These are phyloP conservation scores for Acacia crassicarpa DNA, from an alignment of 306 rosid species.

Conservation along the genomic window DNA sequence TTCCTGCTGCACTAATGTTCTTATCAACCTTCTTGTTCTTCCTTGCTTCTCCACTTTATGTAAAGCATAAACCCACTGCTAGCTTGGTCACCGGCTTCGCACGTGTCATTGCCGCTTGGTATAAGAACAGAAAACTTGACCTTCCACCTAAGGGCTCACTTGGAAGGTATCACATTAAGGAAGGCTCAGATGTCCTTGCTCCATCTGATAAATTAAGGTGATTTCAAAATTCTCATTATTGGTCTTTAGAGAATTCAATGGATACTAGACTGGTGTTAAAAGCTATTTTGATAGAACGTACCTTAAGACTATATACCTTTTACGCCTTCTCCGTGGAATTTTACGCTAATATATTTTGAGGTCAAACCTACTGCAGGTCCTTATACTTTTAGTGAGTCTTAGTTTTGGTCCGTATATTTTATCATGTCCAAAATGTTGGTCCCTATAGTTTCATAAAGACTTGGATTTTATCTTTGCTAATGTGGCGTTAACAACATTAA, in stretches of 20 bases:
- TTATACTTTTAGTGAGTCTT: too few relatives aligned
- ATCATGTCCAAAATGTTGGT: too few relatives aligned
- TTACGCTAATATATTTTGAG: too few relatives aligned
- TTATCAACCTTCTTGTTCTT: constrained; percentile 45
- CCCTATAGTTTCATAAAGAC: too few relatives aligned
- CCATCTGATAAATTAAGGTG: constrained; percentile 71
- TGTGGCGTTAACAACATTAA: too few relatives aligned
- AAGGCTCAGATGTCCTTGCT: constrained; percentile 41
- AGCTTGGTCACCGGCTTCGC: constrained; percentile 60
- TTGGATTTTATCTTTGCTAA: too few relatives aligned
- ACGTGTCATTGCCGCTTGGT: constrained; percentile 47
- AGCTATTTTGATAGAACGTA: not conserved
- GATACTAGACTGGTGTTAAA: too few relatives aligned
- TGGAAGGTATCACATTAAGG: constrained; percentile 40
- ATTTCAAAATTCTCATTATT: not conserved
- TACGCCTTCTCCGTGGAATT: not conserved
- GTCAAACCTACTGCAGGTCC: too few relatives aligned
- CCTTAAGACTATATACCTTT: not conserved
- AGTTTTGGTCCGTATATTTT: too few relatives aligned
- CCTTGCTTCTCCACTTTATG: constrained; percentile 56
- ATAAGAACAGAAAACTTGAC: constrained; percentile 50
- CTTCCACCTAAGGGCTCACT: constrained; percentile 32
- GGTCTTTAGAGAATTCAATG: not conserved
- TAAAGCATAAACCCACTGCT: constrained; percentile 43
- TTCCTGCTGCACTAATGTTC: constrained; percentile 64